Conservation (phyloP, 768 basidiomycete genomes). For the Lactarius akahatsu region DNA sequence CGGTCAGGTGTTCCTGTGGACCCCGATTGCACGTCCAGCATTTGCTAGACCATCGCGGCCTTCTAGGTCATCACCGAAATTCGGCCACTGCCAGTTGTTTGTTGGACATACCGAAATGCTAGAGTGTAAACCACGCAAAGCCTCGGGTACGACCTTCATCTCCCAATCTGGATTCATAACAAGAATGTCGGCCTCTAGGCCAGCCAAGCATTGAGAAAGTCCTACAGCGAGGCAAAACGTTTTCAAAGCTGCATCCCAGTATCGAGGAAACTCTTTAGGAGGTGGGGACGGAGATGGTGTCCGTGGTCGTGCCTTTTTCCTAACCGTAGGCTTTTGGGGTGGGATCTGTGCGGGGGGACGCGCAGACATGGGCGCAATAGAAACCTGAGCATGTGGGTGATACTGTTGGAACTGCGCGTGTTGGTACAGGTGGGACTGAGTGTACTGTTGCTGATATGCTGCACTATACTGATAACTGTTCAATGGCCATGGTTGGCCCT, state of each 20-base stretch:
- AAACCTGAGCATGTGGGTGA: conserved; percentile 8
- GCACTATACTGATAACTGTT: conserved; percentile 28
- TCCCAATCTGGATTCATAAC: conserved; percentile 35
- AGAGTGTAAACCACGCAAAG: conserved; percentile 29
- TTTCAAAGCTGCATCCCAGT: conserved; percentile 31
- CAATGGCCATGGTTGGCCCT: conserved; percentile 28
- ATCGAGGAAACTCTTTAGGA: conserved; percentile 23
- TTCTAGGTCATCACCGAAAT: conserved; percentile 23
- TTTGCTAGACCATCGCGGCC: conserved; percentile 19
- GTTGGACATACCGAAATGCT: conserved; percentile 30
- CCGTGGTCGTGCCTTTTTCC: conserved; percentile 16
- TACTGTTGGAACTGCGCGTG: conserved; percentile 25
- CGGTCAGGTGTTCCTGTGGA: conserved; percentile 32
- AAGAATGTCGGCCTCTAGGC: conserved; percentile 34
- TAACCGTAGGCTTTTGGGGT: conserved; percentile 9
- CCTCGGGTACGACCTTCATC: conserved; percentile 30
- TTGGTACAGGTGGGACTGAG: conserved; percentile 7
- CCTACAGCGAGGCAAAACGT: conserved; percentile 30
- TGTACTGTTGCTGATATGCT: conserved; percentile 28
- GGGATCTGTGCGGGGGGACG: background rate
- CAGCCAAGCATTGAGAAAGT: conserved; percentile 31
- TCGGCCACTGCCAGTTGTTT: conserved; percentile 2
- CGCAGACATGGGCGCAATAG: background rate
- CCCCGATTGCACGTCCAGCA: conserved; percentile 33
- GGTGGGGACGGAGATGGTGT: conserved; percentile 27